Evolutionary conservation across 2,329 filamentous ascomycete species (phyloP), one percentile per base, ranked within the genome.

Genomic region (Aspergillus tanneri): DNA sequence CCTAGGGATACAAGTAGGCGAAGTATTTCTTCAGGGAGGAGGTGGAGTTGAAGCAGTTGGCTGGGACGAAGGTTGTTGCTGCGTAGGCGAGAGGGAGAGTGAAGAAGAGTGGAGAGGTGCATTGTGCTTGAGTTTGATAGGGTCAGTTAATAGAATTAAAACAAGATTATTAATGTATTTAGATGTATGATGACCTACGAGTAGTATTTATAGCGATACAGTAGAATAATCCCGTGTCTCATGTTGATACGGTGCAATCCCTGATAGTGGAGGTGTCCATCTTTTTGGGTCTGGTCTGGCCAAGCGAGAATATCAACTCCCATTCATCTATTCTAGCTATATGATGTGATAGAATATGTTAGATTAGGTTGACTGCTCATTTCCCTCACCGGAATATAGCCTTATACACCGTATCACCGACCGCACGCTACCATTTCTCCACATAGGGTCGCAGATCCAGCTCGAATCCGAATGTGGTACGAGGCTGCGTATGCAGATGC

Each of bases 401-500:
- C n/a, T n/a, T 19, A 18, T 10, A 34, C 9, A 34, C 14, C 8
- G 30, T 34, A 34, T 34, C 14, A 34, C 19, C 30, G 30, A 34
- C 30, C 14, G 14, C 28, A 11, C 19, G 12, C 58, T 78, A 91
- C 77, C 87, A 95, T 67, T 91, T 95, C 76, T 95, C 90, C 43
- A 90, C 76, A 68, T 82, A 90, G 1, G 90, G 89, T 54, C 90
- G 77, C 23, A 91, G 73, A 68, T 95, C 90, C 58, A 95, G 69
- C 71, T 95, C 88, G 63, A 88, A 88, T 0, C 88, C 90, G 62
- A 92, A 95, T 2, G 83, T 83, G 5, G 86, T 88, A 57, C 82
- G 79, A 24, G 85, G 87, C 73, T 96, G 90, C 0, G 84, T 86
- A 63, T 95, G 90, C 61, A 95, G 65, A 64, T 85, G 76, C 88